A percentile compares a stretch with the other conserved stretches of the same genome.
These are phyloP conservation scores for Colletotrichum spaethianum DNA, from an alignment of 2,329 filamentous ascomycete species.

Conservation along the genomic window DNA sequence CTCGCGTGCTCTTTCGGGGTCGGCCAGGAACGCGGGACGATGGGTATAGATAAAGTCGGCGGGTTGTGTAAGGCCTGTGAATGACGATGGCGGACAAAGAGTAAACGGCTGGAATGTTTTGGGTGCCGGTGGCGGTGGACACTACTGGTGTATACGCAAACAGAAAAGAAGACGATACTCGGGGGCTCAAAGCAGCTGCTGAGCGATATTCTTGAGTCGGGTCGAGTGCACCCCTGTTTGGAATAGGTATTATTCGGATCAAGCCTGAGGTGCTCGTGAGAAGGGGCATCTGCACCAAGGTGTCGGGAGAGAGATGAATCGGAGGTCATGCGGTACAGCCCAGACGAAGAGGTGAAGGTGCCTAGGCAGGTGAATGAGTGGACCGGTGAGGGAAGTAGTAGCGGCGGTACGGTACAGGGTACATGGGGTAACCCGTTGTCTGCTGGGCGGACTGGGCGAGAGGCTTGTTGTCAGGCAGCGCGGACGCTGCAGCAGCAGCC, in stretches of 20 bases:
- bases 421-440: conserved; percentile 13
- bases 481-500: conserved; percentile 34
- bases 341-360: conserved; percentile 30
- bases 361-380: conserved; percentile 28
- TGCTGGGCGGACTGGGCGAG: background rate
- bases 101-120: conserved; percentile 35
- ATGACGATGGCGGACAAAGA: conserved; percentile 39
- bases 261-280: conserved; percentile 38
- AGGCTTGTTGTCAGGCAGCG: conserved; percentile 39
- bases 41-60: conserved; percentile 33
- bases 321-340: conserved; percentile 37
- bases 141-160: conserved; percentile 35
- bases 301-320: conserved; percentile 34
- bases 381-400: conserved; percentile 21
- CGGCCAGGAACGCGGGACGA: conserved; percentile 26
- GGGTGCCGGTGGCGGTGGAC: conserved; percentile 31
- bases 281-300: conserved; percentile 35
- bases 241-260: conserved; percentile 8
- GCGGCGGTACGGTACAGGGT: background rate
- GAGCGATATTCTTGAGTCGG: background rate
- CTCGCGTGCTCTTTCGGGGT: conserved; percentile 8
- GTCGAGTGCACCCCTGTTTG: background rate
- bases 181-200: background rate
- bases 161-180: conserved; percentile 13
- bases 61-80: conserved; percentile 10